phyloP scores from a whole-genome alignment of 129 eudicot species.

The Arctium lappa region DNA sequence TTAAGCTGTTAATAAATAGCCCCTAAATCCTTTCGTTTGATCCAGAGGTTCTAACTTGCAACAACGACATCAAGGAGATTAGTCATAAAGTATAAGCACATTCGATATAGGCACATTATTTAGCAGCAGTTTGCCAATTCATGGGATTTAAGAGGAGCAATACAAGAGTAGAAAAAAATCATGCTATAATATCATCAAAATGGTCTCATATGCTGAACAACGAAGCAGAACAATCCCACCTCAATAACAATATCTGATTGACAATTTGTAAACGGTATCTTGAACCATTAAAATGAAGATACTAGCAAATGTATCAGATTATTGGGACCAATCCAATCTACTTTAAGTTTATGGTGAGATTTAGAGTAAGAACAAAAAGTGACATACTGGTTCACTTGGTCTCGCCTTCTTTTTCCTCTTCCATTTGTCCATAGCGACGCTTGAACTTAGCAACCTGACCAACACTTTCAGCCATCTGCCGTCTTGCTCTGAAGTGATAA shows the following conservation, averaged over 20 bases:
- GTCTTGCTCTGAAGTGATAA: slow-evolving; percentile 74
- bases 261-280: background rate
- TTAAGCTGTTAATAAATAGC: too few relatives aligned
- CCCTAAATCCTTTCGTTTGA: background rate
- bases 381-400: slow-evolving; percentile 30
- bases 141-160: background rate
- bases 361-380: background rate
- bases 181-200: background rate
- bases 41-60: background rate
- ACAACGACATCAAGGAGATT: background rate
- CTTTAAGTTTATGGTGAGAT: slow-evolving; percentile 18
- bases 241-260: background rate
- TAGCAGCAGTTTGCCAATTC: background rate
- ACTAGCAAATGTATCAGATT: background rate
- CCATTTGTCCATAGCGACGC: slow-evolving; percentile 69
- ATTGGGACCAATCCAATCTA: slow-evolving; percentile 1
- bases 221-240: background rate
- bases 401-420: slow-evolving; percentile 47
- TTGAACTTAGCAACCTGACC: slow-evolving; percentile 92
- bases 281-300: slow-evolving; percentile 2
- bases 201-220: background rate
- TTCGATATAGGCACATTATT: background rate
- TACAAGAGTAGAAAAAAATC: background rate
- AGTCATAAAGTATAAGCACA: background rate
- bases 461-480: slow-evolving; percentile 79